Conservation (phyloP, 1,284 basidiomycete species). For the Trametes sp. region DNA sequence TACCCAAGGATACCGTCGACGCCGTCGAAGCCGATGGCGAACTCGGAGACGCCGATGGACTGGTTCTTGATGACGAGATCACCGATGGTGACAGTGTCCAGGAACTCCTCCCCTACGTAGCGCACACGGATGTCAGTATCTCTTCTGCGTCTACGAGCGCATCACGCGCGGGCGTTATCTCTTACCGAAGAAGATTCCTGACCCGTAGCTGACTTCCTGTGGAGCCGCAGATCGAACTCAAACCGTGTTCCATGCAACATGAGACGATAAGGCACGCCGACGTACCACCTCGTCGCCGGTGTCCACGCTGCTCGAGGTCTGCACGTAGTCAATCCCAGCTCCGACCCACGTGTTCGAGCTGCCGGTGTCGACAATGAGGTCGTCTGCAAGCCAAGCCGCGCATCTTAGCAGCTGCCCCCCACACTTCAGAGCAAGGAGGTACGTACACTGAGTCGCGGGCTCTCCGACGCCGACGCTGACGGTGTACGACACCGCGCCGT, state of each 20-base stretch:
- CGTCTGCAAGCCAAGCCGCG: constrained; percentile 19
- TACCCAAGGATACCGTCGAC: constrained; percentile 61
- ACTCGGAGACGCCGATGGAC: constrained; percentile 52
- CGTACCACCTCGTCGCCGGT: constrained; percentile 35
- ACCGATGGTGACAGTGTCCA: constrained; percentile 34
- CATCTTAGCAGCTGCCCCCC: background rate
- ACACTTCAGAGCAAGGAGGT: background rate
- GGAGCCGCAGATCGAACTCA: background rate
- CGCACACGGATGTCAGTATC: background rate
- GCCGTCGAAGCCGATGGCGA: constrained; percentile 45
- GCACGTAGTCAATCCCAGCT: constrained; percentile 49
- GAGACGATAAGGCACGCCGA: constrained; percentile 1
- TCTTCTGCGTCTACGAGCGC: background rate
- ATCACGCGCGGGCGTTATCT: background rate
- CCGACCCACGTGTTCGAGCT: constrained; percentile 73
- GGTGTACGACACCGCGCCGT: constrained; percentile 38
- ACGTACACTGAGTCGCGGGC: constrained; percentile 36
- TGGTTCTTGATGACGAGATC: constrained; percentile 42
- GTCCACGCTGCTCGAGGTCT: constrained; percentile 53
- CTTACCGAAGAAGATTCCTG: constrained; percentile 31
- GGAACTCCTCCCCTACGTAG: constrained; percentile 32
- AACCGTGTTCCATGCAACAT: background rate
- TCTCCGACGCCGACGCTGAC: constrained; percentile 35
- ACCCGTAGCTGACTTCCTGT: constrained; percentile 35
- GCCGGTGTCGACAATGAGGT: constrained; percentile 41